Base-by-base conservation (phyloP, 2,329 filamentous ascomycete genomes). In the Lizonia empirigonia region DNA sequence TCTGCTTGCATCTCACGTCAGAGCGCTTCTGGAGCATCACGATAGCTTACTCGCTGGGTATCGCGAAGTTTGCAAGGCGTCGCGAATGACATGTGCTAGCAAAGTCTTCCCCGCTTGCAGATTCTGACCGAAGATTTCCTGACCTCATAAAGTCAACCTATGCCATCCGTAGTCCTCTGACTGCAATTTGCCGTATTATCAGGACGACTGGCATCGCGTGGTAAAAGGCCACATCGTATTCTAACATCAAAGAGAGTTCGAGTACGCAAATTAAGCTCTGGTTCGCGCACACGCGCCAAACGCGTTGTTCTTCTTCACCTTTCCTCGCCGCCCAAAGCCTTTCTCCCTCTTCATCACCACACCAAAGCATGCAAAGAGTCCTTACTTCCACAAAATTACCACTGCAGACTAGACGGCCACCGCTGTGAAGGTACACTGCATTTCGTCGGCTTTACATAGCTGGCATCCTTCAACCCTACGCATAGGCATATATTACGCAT, bases 351-450 rank as follows among this genome's bases (percentile, higher is more conserved):
- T 44, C 18, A 30, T 34, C 37, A 10, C 53, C 37, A 7, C 23
- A 7, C 10, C 40, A 61, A 58, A 54, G 48, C 52, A 60, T 60
- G 55, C 53, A 57, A 47, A 26, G n/a, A 36, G 24, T 40, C 39
- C 24, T 24, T 23, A 44, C 5, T 27, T 4, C 41, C n/a, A 42
- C 44, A 30, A 13, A 20, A 34, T 32, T 34, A 33, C 37, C 36
- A 45, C 23, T 44, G 44, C 44, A 42, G 42, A 39, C 38, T 24
- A 32, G 24, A 50, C 38, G 44, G 26, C 38, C 34, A 27, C 20
- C 44, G 39, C 50, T 53, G 56, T 62, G 38, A 60, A 53, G 56
- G 55, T 32, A 55, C 49, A 36, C 42, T 57, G 49, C 55, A 13
- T 38, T 26, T 37, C 37, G 40, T 40, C 26, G 9, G 30, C 40